Base-by-base conservation (phyloP, 257 asterid genomes). In the Cordia subcordata region DNA sequence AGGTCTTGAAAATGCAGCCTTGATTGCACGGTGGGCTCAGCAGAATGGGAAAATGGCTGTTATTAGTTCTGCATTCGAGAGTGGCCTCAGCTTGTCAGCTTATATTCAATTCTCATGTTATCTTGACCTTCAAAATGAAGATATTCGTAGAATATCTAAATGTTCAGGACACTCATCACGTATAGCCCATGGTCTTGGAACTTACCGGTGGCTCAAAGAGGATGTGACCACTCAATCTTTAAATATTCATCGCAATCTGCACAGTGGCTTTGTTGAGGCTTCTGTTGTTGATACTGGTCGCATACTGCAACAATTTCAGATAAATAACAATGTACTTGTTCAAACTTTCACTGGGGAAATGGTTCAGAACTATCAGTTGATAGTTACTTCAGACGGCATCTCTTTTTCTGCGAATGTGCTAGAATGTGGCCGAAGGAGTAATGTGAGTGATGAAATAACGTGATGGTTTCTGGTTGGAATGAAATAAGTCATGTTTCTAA, bases 21-120 rank as follows among this genome's bases (percentile, higher is more conserved):
- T 80, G 42, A 72, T 86, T 67, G 94, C 96, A 17, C 79, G 88
- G 64, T 92, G 99, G 99, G 97, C 99, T 62, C 97, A 88, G 67
- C 95, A 76, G 71, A 83, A 77, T 12, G 94, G 87, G 38, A 93
- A 93, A 66, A 84, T 71, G 78, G 74, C 97, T 46, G 79, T 93
- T 58, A 66, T 93, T 17, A 93, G 99, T 78, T 88, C 97, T 65
- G 92, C 99, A 58, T 93, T 76, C 56, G 99, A 93, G 75, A 86
- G 94, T 68, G 44, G 87, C 37, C 77, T 89, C 20, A 94, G 96
- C 52, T 72, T 93, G 66, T 84, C 94, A n/a, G 85, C 97, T 45
- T 85, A 81, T 61, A 50, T 83, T 55, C 99, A 86, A 58, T 81
- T 92, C 49, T 90, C 97, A 12, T 58, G 73, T 61, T 85, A 76